Evolutionary conservation across 305 asterid genomes (phyloP), one percentile per base, ranked within the genome.

Genomic region (Rubia tinctorum): DNA sequence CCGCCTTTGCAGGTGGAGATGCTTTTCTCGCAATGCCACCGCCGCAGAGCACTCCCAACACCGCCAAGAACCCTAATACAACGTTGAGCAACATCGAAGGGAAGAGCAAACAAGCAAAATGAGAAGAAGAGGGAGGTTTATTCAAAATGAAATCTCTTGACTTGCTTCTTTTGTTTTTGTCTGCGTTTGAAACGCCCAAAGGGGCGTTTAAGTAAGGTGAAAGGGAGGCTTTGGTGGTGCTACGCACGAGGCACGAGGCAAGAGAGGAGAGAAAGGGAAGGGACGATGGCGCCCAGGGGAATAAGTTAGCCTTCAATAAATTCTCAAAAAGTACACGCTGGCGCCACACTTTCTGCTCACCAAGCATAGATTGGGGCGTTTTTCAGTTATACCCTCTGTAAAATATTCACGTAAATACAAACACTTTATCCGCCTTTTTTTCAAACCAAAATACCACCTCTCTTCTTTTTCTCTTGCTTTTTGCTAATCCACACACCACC

Each of bases 171-270:
- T 14, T 37, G 40, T 43, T 22, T 20, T 43, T 37, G 60, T 30
- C 45, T 22, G 20, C 47, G 17, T 27, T 68, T 75, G 34, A 30
- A 30, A 30, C 34, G 34, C 62, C 68, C 80, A 40, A 67, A 62
- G 83, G 83, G 78, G 83, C 80, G 78, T 64, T 80, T 80, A 76
- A 69, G 73, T 61, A 72, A 65, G 80, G 75, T 27, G 72, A 68
- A 71, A 60, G 44, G 62, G 66, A 37, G 39, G 71, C 58, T 71
- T 56, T 56, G 64, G 69, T 59, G 59, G 17, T 45, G 71, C 25
- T 13, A 23, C 22, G 68, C 84, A 55, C 84, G 77, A 77, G 63
- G 12, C 61, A 67, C 84, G 81, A 81, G 78, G 69, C 8, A 27
- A 71, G 14, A n/a, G 76, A 63, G 66, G 76, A 63, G 66, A 49